These are phyloP conservation scores for Pichia kluyveri DNA, from an alignment of 805 yeast genomes.

Conservation along the genomic window DNA sequence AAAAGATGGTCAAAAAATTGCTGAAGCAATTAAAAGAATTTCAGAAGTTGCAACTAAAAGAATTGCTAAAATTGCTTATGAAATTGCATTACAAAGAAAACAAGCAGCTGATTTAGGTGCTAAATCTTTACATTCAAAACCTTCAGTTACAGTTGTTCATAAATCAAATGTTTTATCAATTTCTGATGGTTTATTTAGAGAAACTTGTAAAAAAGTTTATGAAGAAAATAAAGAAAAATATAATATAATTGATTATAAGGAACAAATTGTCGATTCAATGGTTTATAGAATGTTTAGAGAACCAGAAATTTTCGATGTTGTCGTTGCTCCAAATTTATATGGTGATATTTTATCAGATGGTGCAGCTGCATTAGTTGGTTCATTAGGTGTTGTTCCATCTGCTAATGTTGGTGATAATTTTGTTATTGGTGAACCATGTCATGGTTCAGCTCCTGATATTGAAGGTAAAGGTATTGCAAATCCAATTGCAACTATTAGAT, in stretches of 20 bases:
- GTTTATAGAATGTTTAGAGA: constrained; percentile 98
- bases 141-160: constrained; percentile 86
- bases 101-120: constrained; percentile 58
- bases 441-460: constrained; percentile 98
- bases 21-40: constrained; percentile 97
- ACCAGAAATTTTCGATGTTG: constrained; percentile 94
- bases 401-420: constrained; percentile 96
- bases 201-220: constrained; percentile 59
- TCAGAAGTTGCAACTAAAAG: constrained; percentile 76
- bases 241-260: constrained; percentile 61
- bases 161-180: constrained; percentile 90
- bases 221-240: constrained; percentile 49
- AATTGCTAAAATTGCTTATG: constrained; percentile 86
- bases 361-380: constrained; percentile 97
- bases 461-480: constrained; percentile 92
- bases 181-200: constrained; percentile 94
- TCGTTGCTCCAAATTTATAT: constrained; percentile 96
- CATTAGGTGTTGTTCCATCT: constrained; percentile 95
- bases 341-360: constrained; percentile 97
- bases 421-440: constrained; percentile 98
- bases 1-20: constrained; percentile 79
- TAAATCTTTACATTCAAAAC: constrained; percentile 41
- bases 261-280: constrained; percentile 98
- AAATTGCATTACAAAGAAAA: constrained; percentile 88
- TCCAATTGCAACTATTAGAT: constrained; percentile 97